phyloP scores from a whole-genome alignment of 2,329 filamentous ascomycete genomes.

The Cladosporium velox region DNA sequence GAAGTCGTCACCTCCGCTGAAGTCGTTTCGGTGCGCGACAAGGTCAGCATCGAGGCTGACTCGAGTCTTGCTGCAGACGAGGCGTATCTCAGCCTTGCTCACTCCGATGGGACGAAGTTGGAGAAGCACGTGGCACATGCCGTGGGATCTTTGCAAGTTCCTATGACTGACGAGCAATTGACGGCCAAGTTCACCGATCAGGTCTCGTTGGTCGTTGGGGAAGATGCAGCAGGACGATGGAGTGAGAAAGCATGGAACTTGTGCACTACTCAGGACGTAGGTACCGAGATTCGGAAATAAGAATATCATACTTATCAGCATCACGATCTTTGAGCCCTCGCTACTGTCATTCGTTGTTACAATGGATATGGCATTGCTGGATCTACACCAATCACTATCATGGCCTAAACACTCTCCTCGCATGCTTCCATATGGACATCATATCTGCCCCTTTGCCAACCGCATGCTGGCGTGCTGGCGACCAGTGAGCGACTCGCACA shows the following conservation, averaged over 20 bases:
- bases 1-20: constrained; percentile 45
- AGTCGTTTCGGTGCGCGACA: constrained; percentile 48
- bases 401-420: too few species aligned
- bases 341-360: too few species aligned
- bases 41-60: constrained; percentile 48
- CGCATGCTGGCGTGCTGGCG: too few species aligned
- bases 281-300: neutral
- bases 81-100: constrained; percentile 41
- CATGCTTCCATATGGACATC: too few species aligned
- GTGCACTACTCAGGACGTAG: constrained; percentile 24
- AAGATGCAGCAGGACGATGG: constrained; percentile 25
- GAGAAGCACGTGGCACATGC: constrained; percentile 53
- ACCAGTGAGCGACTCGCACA: too few species aligned
- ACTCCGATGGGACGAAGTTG: constrained; percentile 42
- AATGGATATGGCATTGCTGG: too few species aligned
- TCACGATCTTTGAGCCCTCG: neutral
- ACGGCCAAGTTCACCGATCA: constrained; percentile 55
- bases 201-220: constrained; percentile 45
- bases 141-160: constrained; percentile 52
- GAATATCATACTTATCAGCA: neutral
- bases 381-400: too few species aligned
- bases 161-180: constrained; percentile 50
- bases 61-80: constrained; percentile 46
- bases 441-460: too few species aligned
- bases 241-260: neutral